Evolutionary conservation across 495 filamentous ascomycete species (phyloP).

Genomic region (Chaetomium tenue): DNA sequence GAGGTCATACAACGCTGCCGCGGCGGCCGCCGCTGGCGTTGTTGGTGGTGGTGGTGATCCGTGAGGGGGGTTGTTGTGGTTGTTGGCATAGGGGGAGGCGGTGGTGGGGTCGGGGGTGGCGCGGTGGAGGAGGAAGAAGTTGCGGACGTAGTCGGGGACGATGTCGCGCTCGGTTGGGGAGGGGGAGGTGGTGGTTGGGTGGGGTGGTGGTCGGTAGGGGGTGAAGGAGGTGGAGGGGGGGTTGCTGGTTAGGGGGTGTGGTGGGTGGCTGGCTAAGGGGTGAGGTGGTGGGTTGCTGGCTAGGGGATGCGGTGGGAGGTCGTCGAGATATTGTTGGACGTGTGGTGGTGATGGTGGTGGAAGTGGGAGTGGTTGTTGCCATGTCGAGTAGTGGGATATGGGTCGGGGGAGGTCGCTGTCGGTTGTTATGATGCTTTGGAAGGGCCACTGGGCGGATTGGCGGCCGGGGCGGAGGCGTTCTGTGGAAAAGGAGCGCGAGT

Average conservation of each 20-base stretch:
- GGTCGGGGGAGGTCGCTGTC: slow-evolving; percentile 26
- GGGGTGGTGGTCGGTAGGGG: slow-evolving; percentile 6
- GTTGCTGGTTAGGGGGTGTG: background rate
- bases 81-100: too few species aligned
- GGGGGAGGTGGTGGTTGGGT: slow-evolving; percentile 29
- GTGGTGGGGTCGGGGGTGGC: slow-evolving; percentile 28
- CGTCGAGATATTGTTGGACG: background rate
- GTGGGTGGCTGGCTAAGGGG: background rate
- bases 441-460: slow-evolving; percentile 38
- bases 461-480: slow-evolving; percentile 17
- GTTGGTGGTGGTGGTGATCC: too few species aligned
- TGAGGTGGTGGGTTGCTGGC: background rate
- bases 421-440: slow-evolving; percentile 31
- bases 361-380: background rate
- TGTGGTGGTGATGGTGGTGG: background rate
- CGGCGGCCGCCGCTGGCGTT: too few species aligned
- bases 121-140: slow-evolving; percentile 46
- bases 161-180: slow-evolving; percentile 16
- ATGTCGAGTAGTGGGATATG: slow-evolving; percentile 12
- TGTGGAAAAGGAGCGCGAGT: slow-evolving; percentile 15
- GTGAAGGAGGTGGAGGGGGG: background rate
- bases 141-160: slow-evolving; percentile 49
- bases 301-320: background rate
- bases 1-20: background rate
- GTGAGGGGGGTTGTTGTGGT: too few species aligned